These are phyloP conservation scores for Aspergillus chevalieri DNA, from an alignment of 2,329 filamentous ascomycete species.

Conservation along the genomic window DNA sequence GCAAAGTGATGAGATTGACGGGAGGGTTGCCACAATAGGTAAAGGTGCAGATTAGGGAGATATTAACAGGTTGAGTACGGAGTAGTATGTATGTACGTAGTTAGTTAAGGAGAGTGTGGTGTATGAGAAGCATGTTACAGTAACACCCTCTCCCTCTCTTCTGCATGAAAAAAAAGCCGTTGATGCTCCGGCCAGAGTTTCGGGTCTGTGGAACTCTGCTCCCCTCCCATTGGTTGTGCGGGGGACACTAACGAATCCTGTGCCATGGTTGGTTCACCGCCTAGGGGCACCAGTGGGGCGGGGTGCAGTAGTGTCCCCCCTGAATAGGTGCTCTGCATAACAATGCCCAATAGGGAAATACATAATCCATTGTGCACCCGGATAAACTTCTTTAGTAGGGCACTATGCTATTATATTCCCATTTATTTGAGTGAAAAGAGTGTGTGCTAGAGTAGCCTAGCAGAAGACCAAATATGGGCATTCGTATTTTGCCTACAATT, in stretches of 20 bases:
- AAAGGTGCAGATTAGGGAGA: background rate
- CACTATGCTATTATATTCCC: too few species aligned
- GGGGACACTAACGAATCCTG: background rate
- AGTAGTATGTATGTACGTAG: background rate
- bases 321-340: background rate
- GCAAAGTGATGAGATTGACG: slow-evolving; percentile 5
- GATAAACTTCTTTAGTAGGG: too few species aligned
- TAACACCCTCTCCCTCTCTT: too few species aligned
- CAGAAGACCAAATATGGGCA: too few species aligned
- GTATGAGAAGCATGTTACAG: background rate
- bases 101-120: too few species aligned
- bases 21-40: background rate
- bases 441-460: too few species aligned
- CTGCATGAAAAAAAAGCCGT: background rate
- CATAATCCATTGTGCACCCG: background rate
- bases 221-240: background rate
- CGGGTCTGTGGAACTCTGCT: background rate
- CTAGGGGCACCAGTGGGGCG: background rate
- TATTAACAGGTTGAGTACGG: background rate
- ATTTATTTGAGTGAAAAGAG: too few species aligned
- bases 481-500: too few species aligned
- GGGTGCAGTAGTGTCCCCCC: background rate
- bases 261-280: background rate
- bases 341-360: background rate
- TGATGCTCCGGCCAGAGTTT: background rate